A percentile compares a stretch with the other conserved stretches of the same genome.
phyloP scores from a whole-genome alignment of 352 stramenopile genomes.

The Pythium brassicae region DNA sequence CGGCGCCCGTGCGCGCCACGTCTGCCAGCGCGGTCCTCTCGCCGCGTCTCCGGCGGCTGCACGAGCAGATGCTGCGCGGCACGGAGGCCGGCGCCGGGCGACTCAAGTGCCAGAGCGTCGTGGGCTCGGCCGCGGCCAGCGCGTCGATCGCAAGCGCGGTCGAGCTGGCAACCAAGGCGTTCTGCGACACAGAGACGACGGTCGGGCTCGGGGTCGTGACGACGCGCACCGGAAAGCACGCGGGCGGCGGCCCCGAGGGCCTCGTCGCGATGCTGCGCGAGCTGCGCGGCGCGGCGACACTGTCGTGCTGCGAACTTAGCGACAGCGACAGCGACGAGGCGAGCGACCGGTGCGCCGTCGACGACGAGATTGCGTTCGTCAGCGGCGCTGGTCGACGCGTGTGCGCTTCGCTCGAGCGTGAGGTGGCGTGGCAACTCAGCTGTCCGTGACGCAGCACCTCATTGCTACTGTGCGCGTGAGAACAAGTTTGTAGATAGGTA shows the following conservation, averaged over 20 bases:
- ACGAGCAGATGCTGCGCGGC: slow-evolving; percentile 25
- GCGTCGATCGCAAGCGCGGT: slow-evolving; percentile 9
- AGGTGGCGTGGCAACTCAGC: slow-evolving; percentile 8
- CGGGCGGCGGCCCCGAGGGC: neutral
- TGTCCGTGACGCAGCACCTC: neutral
- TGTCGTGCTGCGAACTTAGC: no score
- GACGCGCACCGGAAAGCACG: no score
- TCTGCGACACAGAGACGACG: slow-evolving; percentile 1
- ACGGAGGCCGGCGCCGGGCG: slow-evolving; percentile 20
- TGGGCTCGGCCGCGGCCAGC: slow-evolving; percentile 1
- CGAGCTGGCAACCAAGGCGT: slow-evolving; percentile 5
- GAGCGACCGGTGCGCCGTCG: neutral
- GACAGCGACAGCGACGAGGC: neutral
- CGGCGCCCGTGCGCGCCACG: slow-evolving; percentile 1
- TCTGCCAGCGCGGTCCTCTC: slow-evolving; percentile 26
- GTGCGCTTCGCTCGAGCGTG: slow-evolving; percentile 2
- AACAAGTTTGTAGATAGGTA: no score
- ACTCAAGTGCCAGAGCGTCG: slow-evolving; percentile 9
- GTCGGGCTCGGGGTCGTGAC: no score
- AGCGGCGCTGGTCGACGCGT: neutral
- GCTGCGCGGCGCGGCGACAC: neutral
- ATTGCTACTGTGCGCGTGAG: no score
- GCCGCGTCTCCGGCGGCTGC: slow-evolving; percentile 34
- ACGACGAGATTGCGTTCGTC: slow-evolving; percentile 6
- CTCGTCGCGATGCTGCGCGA: slow-evolving; percentile 8